Percentiles rank a stretch among this genome's conserved stretches.
Conservation (phyloP, 805 yeast genomes). For the Candida bentonensis region DNA sequence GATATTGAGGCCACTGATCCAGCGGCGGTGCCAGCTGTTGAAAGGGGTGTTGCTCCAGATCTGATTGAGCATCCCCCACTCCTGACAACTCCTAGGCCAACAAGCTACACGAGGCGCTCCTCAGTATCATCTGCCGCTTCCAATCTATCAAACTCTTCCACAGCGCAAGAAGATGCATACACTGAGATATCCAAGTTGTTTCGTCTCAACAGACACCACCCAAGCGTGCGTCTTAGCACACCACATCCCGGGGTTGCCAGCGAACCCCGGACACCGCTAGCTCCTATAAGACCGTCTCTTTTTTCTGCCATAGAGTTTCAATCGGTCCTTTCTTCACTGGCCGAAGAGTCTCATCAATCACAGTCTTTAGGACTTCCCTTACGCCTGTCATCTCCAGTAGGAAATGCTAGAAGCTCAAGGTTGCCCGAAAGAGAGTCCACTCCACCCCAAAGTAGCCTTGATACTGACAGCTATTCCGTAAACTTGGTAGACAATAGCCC, state of each 20-base stretch:
- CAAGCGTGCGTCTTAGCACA: too few relatives aligned
- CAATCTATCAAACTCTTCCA: neutral
- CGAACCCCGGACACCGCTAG: constrained; percentile 1
- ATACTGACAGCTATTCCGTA: too few relatives aligned
- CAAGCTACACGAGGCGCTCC: neutral
- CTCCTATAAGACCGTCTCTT: constrained; percentile 23
- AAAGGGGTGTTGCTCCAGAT: too few relatives aligned
- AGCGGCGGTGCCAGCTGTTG: too few relatives aligned
- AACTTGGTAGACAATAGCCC: too few relatives aligned
- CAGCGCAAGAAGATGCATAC: neutral
- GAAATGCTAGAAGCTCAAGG: too few relatives aligned
- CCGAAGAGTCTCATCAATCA: neutral
- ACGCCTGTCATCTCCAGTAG: too few relatives aligned
- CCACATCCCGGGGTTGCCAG: neutral
- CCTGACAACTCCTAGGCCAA: too few relatives aligned
- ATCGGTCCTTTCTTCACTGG: neutral
- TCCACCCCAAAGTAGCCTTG: too few relatives aligned
- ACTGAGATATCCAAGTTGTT: neutral
- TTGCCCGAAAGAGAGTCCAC: too few relatives aligned
- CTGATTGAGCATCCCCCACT: too few relatives aligned
- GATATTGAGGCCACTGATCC: neutral
- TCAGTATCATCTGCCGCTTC: neutral
- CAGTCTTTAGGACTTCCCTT: neutral
- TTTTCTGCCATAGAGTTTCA: constrained; percentile 26
- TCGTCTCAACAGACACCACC: neutral